A percentile compares a stretch with the other conserved stretches of the same genome.
These are phyloP conservation scores for Allium cepa DNA, from an alignment of 106 monocot genomes.

Conservation along the genomic window DNA sequence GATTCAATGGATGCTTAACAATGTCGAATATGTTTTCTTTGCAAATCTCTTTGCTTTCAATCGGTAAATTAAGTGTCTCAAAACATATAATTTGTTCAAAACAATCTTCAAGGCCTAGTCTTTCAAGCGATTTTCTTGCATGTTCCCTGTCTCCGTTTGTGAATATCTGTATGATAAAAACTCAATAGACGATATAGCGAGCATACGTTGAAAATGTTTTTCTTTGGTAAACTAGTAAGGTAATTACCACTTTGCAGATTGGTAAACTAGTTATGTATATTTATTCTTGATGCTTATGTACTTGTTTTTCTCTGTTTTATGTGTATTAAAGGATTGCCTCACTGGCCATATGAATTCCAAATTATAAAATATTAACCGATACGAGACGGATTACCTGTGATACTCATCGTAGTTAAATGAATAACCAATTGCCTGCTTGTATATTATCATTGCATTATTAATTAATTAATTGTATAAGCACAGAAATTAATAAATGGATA, in stretches of 20 bases:
- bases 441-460: too few species aligned
- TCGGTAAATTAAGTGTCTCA: conserved; percentile 45
- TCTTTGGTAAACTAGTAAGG: neutral
- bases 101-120: conserved; percentile 52
- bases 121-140: conserved; percentile 26
- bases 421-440: too few species aligned
- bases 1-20: conserved; percentile 2
- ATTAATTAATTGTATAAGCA: too few species aligned
- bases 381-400: too few species aligned
- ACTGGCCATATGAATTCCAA: too few species aligned
- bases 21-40: conserved; percentile 23
- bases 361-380: too few species aligned
- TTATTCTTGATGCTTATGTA: too few species aligned
- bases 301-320: too few species aligned
- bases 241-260: conserved; percentile 5
- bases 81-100: conserved; percentile 70
- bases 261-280: neutral
- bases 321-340: too few species aligned
- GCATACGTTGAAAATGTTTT: neutral
- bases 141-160: conserved; percentile 60
- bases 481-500: too few species aligned
- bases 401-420: too few species aligned
- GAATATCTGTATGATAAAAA: conserved; percentile 33
- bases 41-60: neutral
- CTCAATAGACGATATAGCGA: neutral